A percentile compares a stretch with the other conserved stretches of the same genome.
These are phyloP conservation scores for Blastocrithidia nonstop DNA, from an alignment of 208 protist genomes.

Conservation along the genomic window DNA sequence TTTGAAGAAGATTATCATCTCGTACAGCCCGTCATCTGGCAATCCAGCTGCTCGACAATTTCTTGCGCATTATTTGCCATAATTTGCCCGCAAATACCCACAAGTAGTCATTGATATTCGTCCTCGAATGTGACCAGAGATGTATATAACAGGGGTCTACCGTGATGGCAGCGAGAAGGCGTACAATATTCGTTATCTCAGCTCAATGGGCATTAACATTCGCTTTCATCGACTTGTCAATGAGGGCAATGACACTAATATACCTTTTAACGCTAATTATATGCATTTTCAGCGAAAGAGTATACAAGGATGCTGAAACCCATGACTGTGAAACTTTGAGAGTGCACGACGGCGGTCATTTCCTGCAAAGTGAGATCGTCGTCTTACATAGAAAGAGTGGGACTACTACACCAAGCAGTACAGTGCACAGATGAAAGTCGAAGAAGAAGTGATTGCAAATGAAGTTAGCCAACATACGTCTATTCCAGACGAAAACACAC, in stretches of 20 bases:
- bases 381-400: slow-evolving; percentile 66
- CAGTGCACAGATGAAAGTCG: slow-evolving; percentile 52
- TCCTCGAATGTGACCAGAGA: slow-evolving; percentile 57
- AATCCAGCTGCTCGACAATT: slow-evolving; percentile 60
- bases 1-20: slow-evolving; percentile 68
- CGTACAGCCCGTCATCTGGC: slow-evolving; percentile 52
- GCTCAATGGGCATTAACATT: slow-evolving; percentile 60
- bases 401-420: slow-evolving; percentile 61
- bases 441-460: slow-evolving; percentile 47
- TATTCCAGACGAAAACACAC: slow-evolving; percentile 34
- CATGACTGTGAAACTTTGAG: slow-evolving; percentile 72
- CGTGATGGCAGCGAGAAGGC: slow-evolving; percentile 61
- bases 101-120: slow-evolving; percentile 57
- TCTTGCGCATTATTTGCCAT: slow-evolving; percentile 50
- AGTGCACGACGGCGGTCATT: slow-evolving; percentile 10
- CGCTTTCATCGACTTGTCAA: slow-evolving; percentile 61
- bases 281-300: slow-evolving; percentile 45
- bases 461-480: slow-evolving; percentile 32
- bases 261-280: slow-evolving; percentile 38
- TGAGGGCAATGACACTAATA: slow-evolving; percentile 53
- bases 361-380: slow-evolving; percentile 40
- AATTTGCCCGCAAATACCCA: slow-evolving; percentile 59
- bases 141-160: slow-evolving; percentile 68
- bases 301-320: slow-evolving; percentile 71
- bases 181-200: slow-evolving; percentile 30